Conservation (phyloP, 2,329 filamentous ascomycete species). For the Monilinia fructigena region DNA sequence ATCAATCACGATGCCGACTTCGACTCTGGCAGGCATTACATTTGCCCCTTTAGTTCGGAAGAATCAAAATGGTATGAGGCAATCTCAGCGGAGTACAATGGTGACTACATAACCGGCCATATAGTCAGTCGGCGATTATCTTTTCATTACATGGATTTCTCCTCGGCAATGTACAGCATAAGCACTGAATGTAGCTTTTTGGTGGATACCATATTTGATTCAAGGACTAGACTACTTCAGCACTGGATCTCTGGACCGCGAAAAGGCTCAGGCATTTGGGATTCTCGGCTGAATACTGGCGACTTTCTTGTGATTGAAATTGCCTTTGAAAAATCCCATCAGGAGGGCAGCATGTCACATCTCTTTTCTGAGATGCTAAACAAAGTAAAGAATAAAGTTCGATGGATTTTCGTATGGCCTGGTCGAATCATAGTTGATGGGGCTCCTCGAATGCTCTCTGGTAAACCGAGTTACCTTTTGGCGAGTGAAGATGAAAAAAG, state of each 20-base stretch:
- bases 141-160: neutral
- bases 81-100: neutral
- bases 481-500: neutral
- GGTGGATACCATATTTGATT: neutral
- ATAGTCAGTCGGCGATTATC: neutral
- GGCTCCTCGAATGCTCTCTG: neutral
- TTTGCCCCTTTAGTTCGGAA: too few relatives aligned
- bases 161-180: neutral
- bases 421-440: neutral
- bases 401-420: constrained; percentile 1
- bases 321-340: too few relatives aligned
- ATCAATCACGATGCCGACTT: neutral
- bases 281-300: neutral
- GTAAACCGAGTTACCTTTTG: neutral
- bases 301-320: constrained; percentile 4
- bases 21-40: neutral
- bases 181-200: neutral
- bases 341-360: neutral
- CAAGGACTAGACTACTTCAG: neutral
- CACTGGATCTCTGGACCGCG: neutral
- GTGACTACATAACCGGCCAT: neutral
- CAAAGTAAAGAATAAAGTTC: too few relatives aligned
- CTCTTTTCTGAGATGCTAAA: neutral
- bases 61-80: neutral
- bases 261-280: constrained; percentile 3